phyloP scores from a whole-genome alignment of 768 basidiomycete species.

The Lactarius evosmus region DNA sequence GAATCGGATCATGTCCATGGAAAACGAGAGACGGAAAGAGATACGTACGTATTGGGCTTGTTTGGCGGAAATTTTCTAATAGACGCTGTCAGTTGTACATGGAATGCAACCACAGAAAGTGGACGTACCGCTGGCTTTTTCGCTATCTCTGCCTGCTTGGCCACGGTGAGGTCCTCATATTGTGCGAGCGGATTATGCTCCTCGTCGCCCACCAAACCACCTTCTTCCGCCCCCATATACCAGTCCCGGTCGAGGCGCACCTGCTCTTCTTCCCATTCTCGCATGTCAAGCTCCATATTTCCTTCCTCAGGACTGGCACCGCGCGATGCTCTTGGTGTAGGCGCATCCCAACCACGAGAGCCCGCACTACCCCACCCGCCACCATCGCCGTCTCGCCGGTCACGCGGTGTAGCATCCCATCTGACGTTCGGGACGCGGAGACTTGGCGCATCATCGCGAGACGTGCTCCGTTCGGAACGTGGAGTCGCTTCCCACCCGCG shows the following conservation, averaged over 20 bases:
- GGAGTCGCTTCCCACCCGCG: constrained; percentile 60
- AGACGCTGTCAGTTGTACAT: constrained; percentile 27
- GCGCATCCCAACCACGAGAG: constrained; percentile 72
- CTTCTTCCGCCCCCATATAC: constrained; percentile 92
- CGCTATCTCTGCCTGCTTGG: constrained; percentile 72
- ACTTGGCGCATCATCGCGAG: constrained; percentile 65
- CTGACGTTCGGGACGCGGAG: constrained; percentile 87
- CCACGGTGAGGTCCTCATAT: constrained; percentile 77
- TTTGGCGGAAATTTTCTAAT: constrained; percentile 83
- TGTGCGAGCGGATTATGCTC: constrained; percentile 91
- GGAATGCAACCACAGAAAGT: not conserved
- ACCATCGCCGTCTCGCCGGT: constrained; percentile 50
- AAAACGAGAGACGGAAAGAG: not conserved
- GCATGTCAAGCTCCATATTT: constrained; percentile 61
- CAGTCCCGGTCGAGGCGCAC: constrained; percentile 89
- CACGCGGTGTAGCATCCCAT: constrained; percentile 91
- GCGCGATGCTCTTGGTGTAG: constrained; percentile 67
- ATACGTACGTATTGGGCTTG: constrained; percentile 91
- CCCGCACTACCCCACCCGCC: constrained; percentile 59
- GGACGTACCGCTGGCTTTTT: constrained; percentile 66
- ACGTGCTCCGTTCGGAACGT: constrained; percentile 49
- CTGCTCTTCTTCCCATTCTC: constrained; percentile 99
- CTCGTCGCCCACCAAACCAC: constrained; percentile 80
- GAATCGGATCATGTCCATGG: constrained; percentile 15
- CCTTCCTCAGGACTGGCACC: constrained; percentile 67